Base-by-base conservation (phyloP, 306 rosid species). In the Acacia acuminata region DNA sequence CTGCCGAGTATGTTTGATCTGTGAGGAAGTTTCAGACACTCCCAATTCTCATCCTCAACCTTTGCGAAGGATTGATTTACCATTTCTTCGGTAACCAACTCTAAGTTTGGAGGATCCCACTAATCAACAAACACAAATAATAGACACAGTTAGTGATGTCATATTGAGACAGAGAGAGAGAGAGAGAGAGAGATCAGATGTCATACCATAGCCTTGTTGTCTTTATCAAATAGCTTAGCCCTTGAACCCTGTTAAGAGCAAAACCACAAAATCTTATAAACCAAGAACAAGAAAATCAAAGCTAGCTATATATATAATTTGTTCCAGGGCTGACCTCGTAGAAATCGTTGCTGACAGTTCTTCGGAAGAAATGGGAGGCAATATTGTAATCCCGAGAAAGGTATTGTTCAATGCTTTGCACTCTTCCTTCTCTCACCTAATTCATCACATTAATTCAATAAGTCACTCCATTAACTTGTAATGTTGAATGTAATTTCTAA, bases 181-280 rank as follows among this genome's bases (percentile, higher is more conserved):
- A n/a, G n/a, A 4, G 40, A 44, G 12, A 44, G 3, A 44, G 12
- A 10, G 10, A 43, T 43, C 3, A 10, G 15, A 11, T 10, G 13
- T 11, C 48, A 2, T 17, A 53, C 60, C 60, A 19, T 55, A 14
- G 87, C 81, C 10, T 79, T 79, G 81, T 79, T 79, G 71, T 84
- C 81, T 68, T 84, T 84, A 1, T 84, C 81, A 34, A 79, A 43
- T 1, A 84, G 11, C 81, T 74, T 79, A 56, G 81, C 87, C 40
- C 84, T 79, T 36, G 81, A 32, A 44, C 84, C 84, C 84, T 84
- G 24, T 34, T 24, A 76, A 42, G 36, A 0, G 19, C 60, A 53
- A 51, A 51, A 51, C 22, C 58, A 51, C 58, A 51, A 22, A 1
- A 30, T 30, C 22, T 17, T 51, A 17, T 17, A 51, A 51, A 17